Evolutionary conservation across 1,284 basidiomycete species (phyloP), one percentile per base, ranked within the genome.

Genomic region (Apiotrichum sp.): DNA sequence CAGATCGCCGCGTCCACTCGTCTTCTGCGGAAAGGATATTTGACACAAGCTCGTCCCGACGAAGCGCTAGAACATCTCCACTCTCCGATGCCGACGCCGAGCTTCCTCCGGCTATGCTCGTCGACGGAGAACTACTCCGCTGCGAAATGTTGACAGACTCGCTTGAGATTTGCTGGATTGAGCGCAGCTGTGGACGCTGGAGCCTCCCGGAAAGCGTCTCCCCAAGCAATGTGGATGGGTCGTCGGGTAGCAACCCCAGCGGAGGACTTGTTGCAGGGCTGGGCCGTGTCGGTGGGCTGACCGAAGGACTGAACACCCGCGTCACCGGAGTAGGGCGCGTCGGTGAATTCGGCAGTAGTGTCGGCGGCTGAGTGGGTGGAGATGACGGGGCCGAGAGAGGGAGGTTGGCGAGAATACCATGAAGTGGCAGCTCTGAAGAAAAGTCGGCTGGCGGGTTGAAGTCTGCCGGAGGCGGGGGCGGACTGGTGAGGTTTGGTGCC

Each of bases 401-500:
- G 36, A 5, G 13, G 36, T 38, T 13, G 36, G 36, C 9, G 13
- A 38, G 3, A 38, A 38, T 59, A 39, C 62, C 62, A 8, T 62
- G 54, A 32, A 59, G 34, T 2, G 61, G 65, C 8, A 51, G 54
- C 16, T 58, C 55, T 9, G 47, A 44, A 2, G 65, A 61, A 34
- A 61, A 62, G 36, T 69, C 68, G 10, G 65, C 64, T 2, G 64
- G 66, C 1, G 71, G 71, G 50, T 74, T 74, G 59, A 71, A 72
- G 52, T 66, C 57, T 22, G 63, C 62, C 5, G 70, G 70, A 4
- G 68, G 72, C 4, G 56, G 47, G 0, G 72, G 70, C 3, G 68
- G 67, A 9, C 52, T 53, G 14, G n/a, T 53, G n/a, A 40, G 9
- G 11, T 9, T 16, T n/a, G n/a, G 9, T 7, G 40, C 11, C 40